These are phyloP conservation scores for Myrica gale DNA, from an alignment of 306 rosid genomes.

Conservation along the genomic window DNA sequence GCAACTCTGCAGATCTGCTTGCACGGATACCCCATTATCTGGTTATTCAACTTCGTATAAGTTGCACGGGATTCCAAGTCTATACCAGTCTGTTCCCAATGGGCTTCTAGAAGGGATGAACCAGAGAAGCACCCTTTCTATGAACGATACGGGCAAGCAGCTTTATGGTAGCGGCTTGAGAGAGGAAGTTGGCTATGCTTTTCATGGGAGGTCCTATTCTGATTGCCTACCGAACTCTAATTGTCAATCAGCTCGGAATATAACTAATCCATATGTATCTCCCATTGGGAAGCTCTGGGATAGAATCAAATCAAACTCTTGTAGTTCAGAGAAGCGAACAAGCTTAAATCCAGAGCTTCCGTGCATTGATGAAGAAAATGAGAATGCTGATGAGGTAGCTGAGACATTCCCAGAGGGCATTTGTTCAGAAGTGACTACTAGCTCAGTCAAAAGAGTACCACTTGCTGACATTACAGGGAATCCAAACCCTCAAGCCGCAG, in stretches of 20 bases:
- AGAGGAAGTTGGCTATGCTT: slow-evolving; percentile 24
- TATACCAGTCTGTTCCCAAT: slow-evolving; percentile 55
- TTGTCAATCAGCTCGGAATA: slow-evolving; percentile 38
- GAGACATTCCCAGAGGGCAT: slow-evolving; percentile 40
- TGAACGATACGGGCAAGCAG: slow-evolving; percentile 30
- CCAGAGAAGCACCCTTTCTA: slow-evolving; percentile 36
- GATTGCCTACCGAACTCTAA: slow-evolving; percentile 47
- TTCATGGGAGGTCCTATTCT: slow-evolving; percentile 48
- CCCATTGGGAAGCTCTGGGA: slow-evolving; percentile 79
- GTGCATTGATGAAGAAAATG: slow-evolving; percentile 82
- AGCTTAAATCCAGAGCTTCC: slow-evolving; percentile 78
- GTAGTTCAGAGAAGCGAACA: slow-evolving; percentile 67
- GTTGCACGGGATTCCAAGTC: slow-evolving; percentile 33
- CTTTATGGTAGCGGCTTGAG: slow-evolving; percentile 18
- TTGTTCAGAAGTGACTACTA: slow-evolving; percentile 31
- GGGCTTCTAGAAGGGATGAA: slow-evolving; percentile 66
- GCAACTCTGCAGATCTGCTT: slow-evolving; percentile 58
- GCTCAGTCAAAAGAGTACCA: slow-evolving; percentile 49
- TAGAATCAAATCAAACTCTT: slow-evolving; percentile 43
- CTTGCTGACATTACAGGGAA: slow-evolving; percentile 53
- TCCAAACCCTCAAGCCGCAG: slow-evolving; percentile 41
- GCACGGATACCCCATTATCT: slow-evolving; percentile 52
- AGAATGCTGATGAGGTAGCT: slow-evolving; percentile 62
- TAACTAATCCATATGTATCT: slow-evolving; percentile 43
- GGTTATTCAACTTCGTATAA: slow-evolving; percentile 47